phyloP scores from a whole-genome alignment of 768 basidiomycete species.

The Russula sp. region DNA sequence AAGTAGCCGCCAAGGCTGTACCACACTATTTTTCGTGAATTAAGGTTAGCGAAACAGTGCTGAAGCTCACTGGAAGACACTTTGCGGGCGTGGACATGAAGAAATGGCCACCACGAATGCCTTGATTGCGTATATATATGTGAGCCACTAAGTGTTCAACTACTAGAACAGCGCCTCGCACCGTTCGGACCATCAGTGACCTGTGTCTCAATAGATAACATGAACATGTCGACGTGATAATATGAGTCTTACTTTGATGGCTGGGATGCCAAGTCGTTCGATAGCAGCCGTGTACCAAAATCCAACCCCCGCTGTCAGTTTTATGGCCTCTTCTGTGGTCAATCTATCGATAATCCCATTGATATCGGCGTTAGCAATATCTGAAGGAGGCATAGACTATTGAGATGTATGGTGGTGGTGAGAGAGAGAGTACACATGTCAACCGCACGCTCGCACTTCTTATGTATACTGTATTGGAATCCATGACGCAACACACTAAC shows the following conservation, averaged over 20 bases:
- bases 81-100: slow-evolving; percentile 79
- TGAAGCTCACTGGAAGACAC: slow-evolving; percentile 52
- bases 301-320: slow-evolving; percentile 64
- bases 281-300: slow-evolving; percentile 70
- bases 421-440: too few relatives aligned
- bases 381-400: slow-evolving; percentile 40
- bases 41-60: neutral
- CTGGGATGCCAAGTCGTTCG: slow-evolving; percentile 60
- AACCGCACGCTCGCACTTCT: too few relatives aligned
- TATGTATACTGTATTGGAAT: too few relatives aligned
- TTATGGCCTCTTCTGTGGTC: slow-evolving; percentile 68
- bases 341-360: slow-evolving; percentile 53
- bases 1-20: slow-evolving; percentile 68
- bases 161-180: slow-evolving; percentile 23
- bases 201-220: slow-evolving; percentile 27
- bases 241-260: slow-evolving; percentile 45
- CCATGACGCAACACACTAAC: too few relatives aligned
- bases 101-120: slow-evolving; percentile 62
- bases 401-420: too few relatives aligned
- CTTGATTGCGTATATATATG: slow-evolving; percentile 23
- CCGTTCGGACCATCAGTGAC: slow-evolving; percentile 81
- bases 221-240: neutral
- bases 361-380: slow-evolving; percentile 58
- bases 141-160: neutral
- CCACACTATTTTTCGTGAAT: slow-evolving; percentile 33